A percentile compares a stretch with the other conserved stretches of the same genome.
These are phyloP conservation scores for Chlorella vulgaris DNA, from an alignment of 139 green algal genomes.

Conservation along the genomic window DNA sequence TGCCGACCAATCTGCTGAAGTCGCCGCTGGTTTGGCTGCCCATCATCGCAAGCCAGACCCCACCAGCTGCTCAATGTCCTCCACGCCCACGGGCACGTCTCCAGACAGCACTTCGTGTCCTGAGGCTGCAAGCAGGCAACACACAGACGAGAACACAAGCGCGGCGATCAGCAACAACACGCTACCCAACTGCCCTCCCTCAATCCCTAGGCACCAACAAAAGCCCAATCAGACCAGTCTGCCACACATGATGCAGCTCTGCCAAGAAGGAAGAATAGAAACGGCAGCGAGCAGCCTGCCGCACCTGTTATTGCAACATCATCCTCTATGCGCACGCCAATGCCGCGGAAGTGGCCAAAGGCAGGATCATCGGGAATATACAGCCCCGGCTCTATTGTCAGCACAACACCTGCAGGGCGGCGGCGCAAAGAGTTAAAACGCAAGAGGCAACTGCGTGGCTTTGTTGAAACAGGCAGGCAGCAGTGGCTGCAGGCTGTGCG, in stretches of 20 bases:
- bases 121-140: neutral
- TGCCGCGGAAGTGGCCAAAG: slow-evolving; percentile 58
- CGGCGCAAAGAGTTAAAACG: no score
- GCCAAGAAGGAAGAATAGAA: neutral
- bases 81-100: slow-evolving; percentile 33
- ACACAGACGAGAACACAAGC: no score
- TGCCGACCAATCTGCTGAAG: no score
- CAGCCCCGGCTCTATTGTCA: slow-evolving; percentile 86
- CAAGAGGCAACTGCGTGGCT: no score
- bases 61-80: slow-evolving; percentile 47
- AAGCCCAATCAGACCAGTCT: neutral
- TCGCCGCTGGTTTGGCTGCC: neutral
- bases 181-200: no score
- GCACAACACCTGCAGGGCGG: slow-evolving; percentile 57
- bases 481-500: no score
- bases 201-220: no score
- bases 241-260: neutral
- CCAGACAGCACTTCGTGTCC: slow-evolving; percentile 47
- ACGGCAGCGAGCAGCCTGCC: no score
- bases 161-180: no score
- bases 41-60: neutral
- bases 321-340: slow-evolving; percentile 83
- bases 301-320: slow-evolving; percentile 69
- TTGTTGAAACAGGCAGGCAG: no score
- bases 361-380: slow-evolving; percentile 78